A percentile compares a stretch with the other conserved stretches of the same genome.
These are phyloP conservation scores for Skeletonema menzelii DNA, from an alignment of 108 stramenopile genomes.

Conservation along the genomic window DNA sequence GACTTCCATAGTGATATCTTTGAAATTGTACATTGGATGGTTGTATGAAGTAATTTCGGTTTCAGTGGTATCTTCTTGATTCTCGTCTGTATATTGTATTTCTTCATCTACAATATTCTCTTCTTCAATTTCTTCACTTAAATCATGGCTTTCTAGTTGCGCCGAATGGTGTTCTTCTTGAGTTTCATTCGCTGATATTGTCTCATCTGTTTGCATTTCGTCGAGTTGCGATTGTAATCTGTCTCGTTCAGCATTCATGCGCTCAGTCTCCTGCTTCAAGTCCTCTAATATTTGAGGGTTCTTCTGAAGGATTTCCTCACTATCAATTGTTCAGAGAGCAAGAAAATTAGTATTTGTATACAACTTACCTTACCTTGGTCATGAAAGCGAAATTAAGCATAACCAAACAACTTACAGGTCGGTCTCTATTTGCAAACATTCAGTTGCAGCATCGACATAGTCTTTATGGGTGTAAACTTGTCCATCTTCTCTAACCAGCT, in stretches of 20 bases:
- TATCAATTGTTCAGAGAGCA: constrained; percentile 16
- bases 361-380: not conserved
- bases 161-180: constrained; percentile 24
- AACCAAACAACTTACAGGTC: constrained; percentile 63
- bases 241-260: constrained; percentile 63
- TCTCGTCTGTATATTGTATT: not conserved
- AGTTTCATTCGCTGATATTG: constrained; percentile 15
- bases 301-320: constrained; percentile 69
- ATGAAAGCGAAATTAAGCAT: not conserved
- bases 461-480: constrained; percentile 60
- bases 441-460: constrained; percentile 79
- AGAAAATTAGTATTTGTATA: not conserved
- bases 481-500: constrained; percentile 51
- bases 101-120: constrained; percentile 8
- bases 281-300: constrained; percentile 75
- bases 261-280: constrained; percentile 65
- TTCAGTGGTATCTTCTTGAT: not conserved
- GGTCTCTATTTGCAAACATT: constrained; percentile 76
- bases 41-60: constrained; percentile 3
- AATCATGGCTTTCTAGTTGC: constrained; percentile 12
- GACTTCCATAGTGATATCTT: constrained; percentile 39
- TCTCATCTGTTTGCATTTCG: constrained; percentile 3
- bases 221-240: constrained; percentile 41
- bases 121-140: not conserved
- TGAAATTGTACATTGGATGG: constrained; percentile 22